Conservation (phyloP, 768 basidiomycete genomes). For the Hysterangium stoloniferum region DNA sequence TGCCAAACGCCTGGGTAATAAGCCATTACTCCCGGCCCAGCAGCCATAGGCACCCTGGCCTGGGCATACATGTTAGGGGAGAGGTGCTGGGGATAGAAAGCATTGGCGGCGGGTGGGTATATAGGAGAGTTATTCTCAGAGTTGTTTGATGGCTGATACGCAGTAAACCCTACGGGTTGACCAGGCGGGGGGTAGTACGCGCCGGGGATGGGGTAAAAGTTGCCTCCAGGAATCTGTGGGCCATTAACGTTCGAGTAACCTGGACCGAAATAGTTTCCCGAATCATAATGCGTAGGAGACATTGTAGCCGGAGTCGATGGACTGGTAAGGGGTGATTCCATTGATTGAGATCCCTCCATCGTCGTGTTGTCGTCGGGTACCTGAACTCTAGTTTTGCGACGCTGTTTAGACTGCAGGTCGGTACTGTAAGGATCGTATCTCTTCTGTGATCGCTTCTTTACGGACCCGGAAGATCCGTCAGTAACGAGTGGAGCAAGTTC, state of each 20-base stretch:
- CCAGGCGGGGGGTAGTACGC: constrained; percentile 2
- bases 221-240: not conserved
- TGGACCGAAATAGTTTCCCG: not conserved
- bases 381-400: not conserved
- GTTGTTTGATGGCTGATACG: not conserved
- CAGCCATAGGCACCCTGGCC: not conserved
- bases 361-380: not conserved
- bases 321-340: not conserved
- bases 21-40: not conserved
- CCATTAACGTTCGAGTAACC: not conserved
- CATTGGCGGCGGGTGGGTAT: not conserved
- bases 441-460: constrained; percentile 28
- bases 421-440: constrained; percentile 40
- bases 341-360: not conserved
- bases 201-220: not conserved
- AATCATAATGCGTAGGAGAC: not conserved
- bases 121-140: not conserved
- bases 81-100: constrained; percentile 1
- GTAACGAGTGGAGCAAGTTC: constrained; percentile 18
- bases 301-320: not conserved
- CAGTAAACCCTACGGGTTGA: not conserved
- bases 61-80: not conserved
- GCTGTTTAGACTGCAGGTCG: constrained; percentile 3
- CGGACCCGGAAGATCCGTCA: constrained; percentile 25
- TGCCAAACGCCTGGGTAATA: constrained; percentile 3